Evolutionary conservation across 140 eudicot species (phyloP), one percentile per base, ranked within the genome.

Genomic region (Bidens hawaiensis): DNA sequence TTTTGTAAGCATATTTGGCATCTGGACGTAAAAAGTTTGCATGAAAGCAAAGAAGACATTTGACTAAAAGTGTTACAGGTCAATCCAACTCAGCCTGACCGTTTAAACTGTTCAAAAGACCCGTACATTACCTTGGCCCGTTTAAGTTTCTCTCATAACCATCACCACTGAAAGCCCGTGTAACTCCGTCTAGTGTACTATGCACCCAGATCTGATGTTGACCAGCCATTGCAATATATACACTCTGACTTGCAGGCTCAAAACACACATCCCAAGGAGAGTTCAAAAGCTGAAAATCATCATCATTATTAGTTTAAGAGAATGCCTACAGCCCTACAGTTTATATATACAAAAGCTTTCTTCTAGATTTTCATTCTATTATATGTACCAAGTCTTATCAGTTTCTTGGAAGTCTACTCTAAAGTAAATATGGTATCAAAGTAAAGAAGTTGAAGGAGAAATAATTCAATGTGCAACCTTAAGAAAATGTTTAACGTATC

Each of bases 231-330:
- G 99, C 99, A 31, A 93, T 88, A 76, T 87, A 93, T 55, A 88
- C 94, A 43, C 31, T 72, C 72, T 88, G 95, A 63, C 75, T 87
- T 25, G 64, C 74, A 33, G 99, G 93, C 64, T 93, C 91, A 64
- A 82, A 93, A 82, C 99, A 87, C 51, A 93, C 88, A 82, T 93
- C 99, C 99, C 99, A 93, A 7, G 99, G 99, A 78, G 99, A 93
- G 65, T 93, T 93, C 46, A 93, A 84, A 72, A 93, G 96, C 99
- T 93, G 94, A 56, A 82, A 51, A 70, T 73, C 52, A 75, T 51
- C 34, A 52, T 22, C 25, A 53, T 26, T 33, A 14, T 43, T 25
- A 52, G 60, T 67, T 60, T 38, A 48, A 71, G 60, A 22, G 14
- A 17, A 57, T 17, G 27, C 46, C 46, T 49, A 10, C n/a, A n/a